phyloP scores from a whole-genome alignment of 2,329 filamentous ascomycete genomes.

The Escovopsis sp. region DNA sequence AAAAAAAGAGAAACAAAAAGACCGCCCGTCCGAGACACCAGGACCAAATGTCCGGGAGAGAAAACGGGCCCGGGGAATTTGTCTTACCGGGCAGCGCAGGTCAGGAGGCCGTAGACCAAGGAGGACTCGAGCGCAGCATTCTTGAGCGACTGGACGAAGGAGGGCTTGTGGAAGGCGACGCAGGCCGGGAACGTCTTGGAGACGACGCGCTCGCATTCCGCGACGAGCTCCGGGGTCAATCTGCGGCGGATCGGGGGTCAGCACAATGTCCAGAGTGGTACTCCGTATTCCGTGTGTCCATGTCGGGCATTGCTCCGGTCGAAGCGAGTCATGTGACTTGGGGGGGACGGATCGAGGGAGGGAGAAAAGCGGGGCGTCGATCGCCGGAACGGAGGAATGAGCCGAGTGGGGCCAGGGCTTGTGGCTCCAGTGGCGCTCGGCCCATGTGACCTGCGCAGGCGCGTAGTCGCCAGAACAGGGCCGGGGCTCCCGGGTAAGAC shows the following conservation, averaged over 20 bases:
- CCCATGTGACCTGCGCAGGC: neutral
- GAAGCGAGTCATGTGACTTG: neutral
- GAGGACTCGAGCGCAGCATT: slow-evolving; percentile 37
- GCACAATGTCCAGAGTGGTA: too few relatives aligned
- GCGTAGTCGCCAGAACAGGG: slow-evolving; percentile 3
- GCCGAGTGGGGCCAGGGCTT: too few relatives aligned
- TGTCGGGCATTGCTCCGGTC: too few relatives aligned
- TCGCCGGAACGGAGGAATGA: slow-evolving; percentile 2
- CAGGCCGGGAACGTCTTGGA: slow-evolving; percentile 45
- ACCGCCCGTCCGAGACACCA: too few relatives aligned
- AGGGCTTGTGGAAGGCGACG: slow-evolving; percentile 47
- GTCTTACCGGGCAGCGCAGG: slow-evolving; percentile 42
- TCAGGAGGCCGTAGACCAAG: slow-evolving; percentile 42
- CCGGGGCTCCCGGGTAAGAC: slow-evolving; percentile 7
- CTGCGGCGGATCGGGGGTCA: too few relatives aligned
- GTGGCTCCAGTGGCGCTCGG: slow-evolving; percentile 3
- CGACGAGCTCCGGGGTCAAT: slow-evolving; percentile 40
- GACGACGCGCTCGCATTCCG: slow-evolving; percentile 45
- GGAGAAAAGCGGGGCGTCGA: slow-evolving; percentile 4
- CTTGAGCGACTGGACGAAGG: slow-evolving; percentile 45
- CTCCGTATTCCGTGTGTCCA: too few relatives aligned
- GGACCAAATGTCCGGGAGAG: slow-evolving; percentile 9
- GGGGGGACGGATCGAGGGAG: neutral
- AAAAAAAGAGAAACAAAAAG: slow-evolving; percentile 7
- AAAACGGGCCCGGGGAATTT: slow-evolving; percentile 7